Conservation (phyloP, 345 rosid genomes). For the Gossypium bickii region DNA sequence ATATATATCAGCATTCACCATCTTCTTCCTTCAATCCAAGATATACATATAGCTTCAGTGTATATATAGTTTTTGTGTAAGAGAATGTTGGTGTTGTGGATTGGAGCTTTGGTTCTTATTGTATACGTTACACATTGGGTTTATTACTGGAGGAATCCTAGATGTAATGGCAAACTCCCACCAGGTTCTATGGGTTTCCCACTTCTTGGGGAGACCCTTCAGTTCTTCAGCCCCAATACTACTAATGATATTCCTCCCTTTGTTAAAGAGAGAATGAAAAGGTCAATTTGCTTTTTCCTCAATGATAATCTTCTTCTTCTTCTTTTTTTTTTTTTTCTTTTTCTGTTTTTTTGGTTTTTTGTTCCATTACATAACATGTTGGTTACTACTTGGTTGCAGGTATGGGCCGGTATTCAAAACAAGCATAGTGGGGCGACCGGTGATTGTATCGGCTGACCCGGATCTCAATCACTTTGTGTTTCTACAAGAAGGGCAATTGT, state of each 20-base stretch:
- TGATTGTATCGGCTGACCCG: constrained; percentile 77
- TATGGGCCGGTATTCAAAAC: constrained; percentile 85
- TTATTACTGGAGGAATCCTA: constrained; percentile 72
- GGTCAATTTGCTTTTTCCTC: constrained; percentile 31
- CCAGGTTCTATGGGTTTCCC: constrained; percentile 97
- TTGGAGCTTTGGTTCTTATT: constrained; percentile 44
- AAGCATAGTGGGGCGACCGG: constrained; percentile 76
- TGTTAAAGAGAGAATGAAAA: constrained; percentile 59
- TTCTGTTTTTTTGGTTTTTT: neutral
- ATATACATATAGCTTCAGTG: neutral
- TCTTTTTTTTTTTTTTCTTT: no score
- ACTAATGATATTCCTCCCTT: constrained; percentile 62
- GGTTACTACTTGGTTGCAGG: constrained; percentile 36
- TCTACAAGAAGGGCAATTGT: constrained; percentile 81
- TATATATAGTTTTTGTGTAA: neutral
- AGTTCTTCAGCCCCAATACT: constrained; percentile 67
- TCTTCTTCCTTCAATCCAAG: neutral
- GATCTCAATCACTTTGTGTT: constrained; percentile 81
- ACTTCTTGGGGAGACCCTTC: constrained; percentile 72
- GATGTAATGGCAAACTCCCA: constrained; percentile 80
- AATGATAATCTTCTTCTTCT: neutral
- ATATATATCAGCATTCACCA: constrained; percentile 11
- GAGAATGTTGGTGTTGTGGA: constrained; percentile 46
- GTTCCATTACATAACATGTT: neutral
- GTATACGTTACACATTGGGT: constrained; percentile 50